Evolutionary conservation across 1,139 yeast species (phyloP), one percentile per base, ranked within the genome.

Genomic region (Ogataea hybrid): DNA sequence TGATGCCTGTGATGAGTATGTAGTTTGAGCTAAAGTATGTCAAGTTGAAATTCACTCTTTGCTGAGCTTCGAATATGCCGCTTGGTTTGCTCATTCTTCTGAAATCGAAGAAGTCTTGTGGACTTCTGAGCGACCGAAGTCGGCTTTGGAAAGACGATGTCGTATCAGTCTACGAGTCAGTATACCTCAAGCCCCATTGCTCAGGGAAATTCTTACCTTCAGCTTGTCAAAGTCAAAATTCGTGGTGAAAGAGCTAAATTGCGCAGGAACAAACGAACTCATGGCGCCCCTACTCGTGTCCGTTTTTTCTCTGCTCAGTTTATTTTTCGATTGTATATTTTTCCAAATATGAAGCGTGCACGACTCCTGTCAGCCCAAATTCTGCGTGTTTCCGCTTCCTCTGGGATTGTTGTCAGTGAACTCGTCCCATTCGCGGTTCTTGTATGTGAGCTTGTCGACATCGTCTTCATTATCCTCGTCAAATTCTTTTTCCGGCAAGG

Each of bases 311-410:
- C 28, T 29, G 28, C 33, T 23, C 32, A 27, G 20, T 28, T 33
- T 25, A 23, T 25, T 34, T 30, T 30, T 28, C 37, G 29, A 37
- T 22, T 33, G 39, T 35, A 37, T 29, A 37, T 35, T 35, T 37
- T 21, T 14, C 16, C 20, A 38, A 28, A 31, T 32, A 15, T 21
- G 34, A 12, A 8, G 6, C 4, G 21, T 23, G 27, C 43, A 37
- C 43, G 38, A 35, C 41, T 28, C 17, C 11, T 21, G 6, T 51
- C 62, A 86, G 16, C 97, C 96, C 41, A 84, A 69, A 59, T 89
- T 90, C 59, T 81, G 81, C 41, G 90, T 88, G 59, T 92, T 92
- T 14, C 97, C 98, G 40, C 89, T 79, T 4, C 96, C 96, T 61
- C 79, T 81, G 1, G 92, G 87, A 59, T 89, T 80, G 6, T 79